Conservation (phyloP, 2,329 filamentous ascomycete species). For the Beauveria medogensis region DNA sequence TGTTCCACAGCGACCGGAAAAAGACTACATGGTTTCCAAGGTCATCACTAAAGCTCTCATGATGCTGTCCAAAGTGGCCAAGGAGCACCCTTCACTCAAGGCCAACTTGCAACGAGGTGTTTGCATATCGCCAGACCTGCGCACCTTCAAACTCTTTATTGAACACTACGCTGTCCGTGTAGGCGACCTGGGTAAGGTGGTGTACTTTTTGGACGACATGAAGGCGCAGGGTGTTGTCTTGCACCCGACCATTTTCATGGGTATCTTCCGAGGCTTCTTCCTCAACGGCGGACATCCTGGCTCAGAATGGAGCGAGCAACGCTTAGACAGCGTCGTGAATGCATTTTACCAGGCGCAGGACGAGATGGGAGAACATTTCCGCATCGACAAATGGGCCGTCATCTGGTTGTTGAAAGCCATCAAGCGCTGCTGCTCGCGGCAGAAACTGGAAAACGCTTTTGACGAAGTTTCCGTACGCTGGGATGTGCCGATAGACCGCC, state of each 20-base stretch:
- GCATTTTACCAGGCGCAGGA: conserved; percentile 53
- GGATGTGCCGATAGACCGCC: conserved; percentile 16
- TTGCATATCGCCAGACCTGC: conserved; percentile 63
- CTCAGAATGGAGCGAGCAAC: conserved; percentile 62
- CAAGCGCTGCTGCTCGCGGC: conserved; percentile 45
- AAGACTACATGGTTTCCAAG: conserved; percentile 38
- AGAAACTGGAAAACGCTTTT: conserved; percentile 48
- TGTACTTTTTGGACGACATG: conserved; percentile 74
- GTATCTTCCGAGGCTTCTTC: conserved; percentile 76
- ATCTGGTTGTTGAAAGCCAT: conserved; percentile 57
- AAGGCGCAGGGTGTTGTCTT: conserved; percentile 56
- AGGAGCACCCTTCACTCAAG: conserved; percentile 47
- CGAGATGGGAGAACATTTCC: conserved; percentile 35
- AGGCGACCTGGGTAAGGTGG: conserved; percentile 65
- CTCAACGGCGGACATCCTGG: conserved; percentile 56
- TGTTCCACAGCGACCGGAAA: conserved; percentile 31
- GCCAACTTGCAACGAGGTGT: conserved; percentile 50
- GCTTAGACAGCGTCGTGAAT: conserved; percentile 60
- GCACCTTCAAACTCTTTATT: conserved; percentile 74
- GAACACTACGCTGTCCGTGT: conserved; percentile 60
- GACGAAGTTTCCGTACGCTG: conserved; percentile 40
- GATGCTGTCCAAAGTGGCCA: conserved; percentile 48
- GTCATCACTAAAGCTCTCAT: conserved; percentile 48
- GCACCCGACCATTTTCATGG: conserved; percentile 69
- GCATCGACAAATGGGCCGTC: conserved; percentile 52